phyloP scores from a whole-genome alignment of 2,329 filamentous ascomycete genomes.

The Talaromyces sp. region DNA sequence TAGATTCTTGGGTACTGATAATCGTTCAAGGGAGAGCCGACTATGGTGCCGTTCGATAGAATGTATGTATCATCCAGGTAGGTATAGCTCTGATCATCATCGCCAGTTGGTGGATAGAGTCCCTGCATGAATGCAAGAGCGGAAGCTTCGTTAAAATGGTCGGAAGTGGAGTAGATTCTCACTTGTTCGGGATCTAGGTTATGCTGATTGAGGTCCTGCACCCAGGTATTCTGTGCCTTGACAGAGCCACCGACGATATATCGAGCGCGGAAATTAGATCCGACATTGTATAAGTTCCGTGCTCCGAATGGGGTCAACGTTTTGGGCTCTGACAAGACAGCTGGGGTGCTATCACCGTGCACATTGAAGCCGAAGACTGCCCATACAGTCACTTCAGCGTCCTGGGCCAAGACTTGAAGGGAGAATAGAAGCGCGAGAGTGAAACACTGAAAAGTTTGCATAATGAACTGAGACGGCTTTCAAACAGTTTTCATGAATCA shows the following conservation, averaged over 20 bases:
- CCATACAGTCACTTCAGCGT: slow-evolving; percentile 39
- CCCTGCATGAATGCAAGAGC: slow-evolving; percentile 63
- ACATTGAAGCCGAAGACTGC: slow-evolving; percentile 55
- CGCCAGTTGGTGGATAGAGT: slow-evolving; percentile 55
- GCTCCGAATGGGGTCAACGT: slow-evolving; percentile 56
- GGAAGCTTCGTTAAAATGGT: slow-evolving; percentile 51
- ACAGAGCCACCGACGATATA: slow-evolving; percentile 45
- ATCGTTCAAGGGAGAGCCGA: slow-evolving; percentile 53
- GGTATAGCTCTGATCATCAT: slow-evolving; percentile 34
- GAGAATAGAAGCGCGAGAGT: slow-evolving; percentile 14
- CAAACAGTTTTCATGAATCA: too few relatives aligned
- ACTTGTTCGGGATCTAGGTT: slow-evolving; percentile 49
- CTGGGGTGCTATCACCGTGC: slow-evolving; percentile 57
- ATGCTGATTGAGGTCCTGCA: slow-evolving; percentile 48
- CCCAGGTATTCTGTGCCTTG: slow-evolving; percentile 32
- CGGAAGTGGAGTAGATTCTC: slow-evolving; percentile 48
- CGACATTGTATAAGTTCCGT: slow-evolving; percentile 53
- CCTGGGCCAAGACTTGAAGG: slow-evolving; percentile 28
- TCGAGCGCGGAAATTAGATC: slow-evolving; percentile 52
- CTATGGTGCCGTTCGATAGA: slow-evolving; percentile 49
- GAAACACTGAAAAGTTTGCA: slow-evolving; percentile 1
- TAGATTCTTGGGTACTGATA: slow-evolving; percentile 59
- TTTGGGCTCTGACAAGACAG: slow-evolving; percentile 35
- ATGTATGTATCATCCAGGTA: slow-evolving; percentile 38
- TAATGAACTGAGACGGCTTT: slow-evolving; percentile 1